Percentiles rank a stretch among this genome's conserved stretches.
phyloP scores from a whole-genome alignment of 352 stramenopile species.

The Pythium myriotylum region DNA sequence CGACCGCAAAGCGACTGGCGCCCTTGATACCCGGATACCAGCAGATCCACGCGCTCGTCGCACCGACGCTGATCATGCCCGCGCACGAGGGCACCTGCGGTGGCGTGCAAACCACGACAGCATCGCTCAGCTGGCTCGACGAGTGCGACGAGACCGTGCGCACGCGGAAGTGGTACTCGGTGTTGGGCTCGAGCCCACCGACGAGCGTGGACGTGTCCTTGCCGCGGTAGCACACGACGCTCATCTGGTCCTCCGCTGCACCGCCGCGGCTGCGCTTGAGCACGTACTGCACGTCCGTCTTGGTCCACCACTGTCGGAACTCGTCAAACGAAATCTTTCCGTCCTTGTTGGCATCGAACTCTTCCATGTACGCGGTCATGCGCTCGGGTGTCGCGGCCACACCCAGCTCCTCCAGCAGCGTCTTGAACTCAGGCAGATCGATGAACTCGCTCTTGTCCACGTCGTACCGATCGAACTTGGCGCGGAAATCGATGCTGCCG shows the following conservation, averaged over 20 bases:
- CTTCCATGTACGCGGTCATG: constrained; percentile 79
- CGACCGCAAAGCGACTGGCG: constrained; percentile 70
- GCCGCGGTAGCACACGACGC: constrained; percentile 76
- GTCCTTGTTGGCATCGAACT: constrained; percentile 82
- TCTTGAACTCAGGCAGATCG: constrained; percentile 85
- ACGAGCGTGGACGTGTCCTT: constrained; percentile 45
- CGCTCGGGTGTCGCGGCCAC: constrained; percentile 79
- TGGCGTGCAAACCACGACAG: constrained; percentile 71
- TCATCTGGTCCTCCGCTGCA: constrained; percentile 44
- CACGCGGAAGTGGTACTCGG: constrained; percentile 82
- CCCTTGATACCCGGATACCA: constrained; percentile 83
- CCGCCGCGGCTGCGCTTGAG: constrained; percentile 67
- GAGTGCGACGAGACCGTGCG: constrained; percentile 75
- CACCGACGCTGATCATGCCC: constrained; percentile 55
- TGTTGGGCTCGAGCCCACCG: constrained; percentile 81
- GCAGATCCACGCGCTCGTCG: constrained; percentile 60
- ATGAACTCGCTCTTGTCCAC: constrained; percentile 70
- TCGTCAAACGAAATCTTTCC: constrained; percentile 86
- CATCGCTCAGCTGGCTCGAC: constrained; percentile 75
- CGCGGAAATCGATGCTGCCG: constrained; percentile 66
- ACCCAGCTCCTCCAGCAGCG: constrained; percentile 84
- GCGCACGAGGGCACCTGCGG: constrained; percentile 57
- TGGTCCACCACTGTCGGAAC: constrained; percentile 90
- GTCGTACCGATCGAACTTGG: constrained; percentile 79
- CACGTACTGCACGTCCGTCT: constrained; percentile 78